A percentile compares a stretch with the other conserved stretches of the same genome.
Conservation (phyloP, 176 grass and related monocot genomes). For the Eragrostis nindensis region DNA sequence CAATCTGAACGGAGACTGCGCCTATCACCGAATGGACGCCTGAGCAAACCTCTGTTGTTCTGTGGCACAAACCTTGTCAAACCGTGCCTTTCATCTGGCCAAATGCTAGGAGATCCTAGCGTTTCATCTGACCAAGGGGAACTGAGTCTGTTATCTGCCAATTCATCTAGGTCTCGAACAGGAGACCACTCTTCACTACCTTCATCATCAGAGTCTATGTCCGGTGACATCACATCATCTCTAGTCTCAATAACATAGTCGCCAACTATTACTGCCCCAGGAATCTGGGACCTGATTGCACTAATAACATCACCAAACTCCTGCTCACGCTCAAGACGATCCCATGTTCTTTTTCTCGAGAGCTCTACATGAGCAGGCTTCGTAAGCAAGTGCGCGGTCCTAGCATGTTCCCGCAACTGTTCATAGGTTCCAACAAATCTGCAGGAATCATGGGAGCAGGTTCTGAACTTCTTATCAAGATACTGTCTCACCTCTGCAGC, state of each 20-base stretch:
- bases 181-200: slow-evolving; percentile 56
- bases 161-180: slow-evolving; percentile 43
- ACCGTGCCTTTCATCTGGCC: slow-evolving; percentile 45
- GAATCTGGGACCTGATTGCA: slow-evolving; percentile 87
- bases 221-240: slow-evolving; percentile 49
- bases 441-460: slow-evolving; percentile 77
- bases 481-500: slow-evolving; percentile 78
- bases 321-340: slow-evolving; percentile 77
- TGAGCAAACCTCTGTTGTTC: slow-evolving; percentile 29
- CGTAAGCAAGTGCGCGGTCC: slow-evolving; percentile 59
- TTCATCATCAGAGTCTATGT: slow-evolving; percentile 50
- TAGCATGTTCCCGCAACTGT: slow-evolving; percentile 84
- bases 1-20: slow-evolving; percentile 55
- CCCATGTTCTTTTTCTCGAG: slow-evolving; percentile 79
- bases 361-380: slow-evolving; percentile 69
- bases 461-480: slow-evolving; percentile 72
- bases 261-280: slow-evolving; percentile 86
- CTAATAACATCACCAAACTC: slow-evolving; percentile 91
- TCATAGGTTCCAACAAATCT: slow-evolving; percentile 79
- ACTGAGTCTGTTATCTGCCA: slow-evolving; percentile 32
- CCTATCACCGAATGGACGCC: slow-evolving; percentile 33
- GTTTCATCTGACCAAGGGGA: slow-evolving; percentile 42
- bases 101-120: slow-evolving; percentile 48
- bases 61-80: slow-evolving; percentile 33
- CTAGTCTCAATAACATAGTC: slow-evolving; percentile 86